These are phyloP conservation scores for Kwoniella dejecticola DNA, from an alignment of 768 basidiomycete genomes.

Conservation along the genomic window DNA sequence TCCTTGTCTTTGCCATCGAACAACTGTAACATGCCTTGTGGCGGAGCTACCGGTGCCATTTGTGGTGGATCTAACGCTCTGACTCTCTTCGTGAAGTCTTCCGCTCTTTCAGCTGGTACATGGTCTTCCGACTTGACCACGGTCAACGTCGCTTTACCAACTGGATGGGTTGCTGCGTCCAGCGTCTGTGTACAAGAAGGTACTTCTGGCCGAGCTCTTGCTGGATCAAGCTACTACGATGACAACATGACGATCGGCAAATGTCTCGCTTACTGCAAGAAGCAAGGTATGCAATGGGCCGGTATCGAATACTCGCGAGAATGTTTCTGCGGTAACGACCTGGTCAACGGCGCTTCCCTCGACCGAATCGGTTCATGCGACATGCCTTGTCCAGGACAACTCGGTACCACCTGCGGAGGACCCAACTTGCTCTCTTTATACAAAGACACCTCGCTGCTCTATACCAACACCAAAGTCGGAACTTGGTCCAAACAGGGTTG, in stretches of 20 bases:
- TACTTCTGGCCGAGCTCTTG: slow-evolving; percentile 41
- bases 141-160: slow-evolving; percentile 19
- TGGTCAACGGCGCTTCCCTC: slow-evolving; percentile 37
- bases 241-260: slow-evolving; percentile 36
- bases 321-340: slow-evolving; percentile 38
- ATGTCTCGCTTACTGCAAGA: slow-evolving; percentile 40
- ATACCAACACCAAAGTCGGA: slow-evolving; percentile 15
- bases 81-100: slow-evolving; percentile 25
- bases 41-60: slow-evolving; percentile 9
- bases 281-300: slow-evolving; percentile 30
- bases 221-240: slow-evolving; percentile 28
- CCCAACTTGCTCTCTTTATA: slow-evolving; percentile 22
- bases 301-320: slow-evolving; percentile 36
- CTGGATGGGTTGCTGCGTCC: slow-evolving; percentile 31
- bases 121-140: slow-evolving; percentile 14
- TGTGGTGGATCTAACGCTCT: slow-evolving; percentile 37
- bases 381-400: slow-evolving; percentile 26
- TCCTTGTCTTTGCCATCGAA: slow-evolving; percentile 7
- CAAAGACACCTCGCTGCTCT: slow-evolving; percentile 16
- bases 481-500: slow-evolving; percentile 26
- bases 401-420: slow-evolving; percentile 18
- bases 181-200: slow-evolving; percentile 30
- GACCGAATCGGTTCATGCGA: slow-evolving; percentile 20
- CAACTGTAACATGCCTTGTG: slow-evolving; percentile 29
- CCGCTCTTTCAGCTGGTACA: slow-evolving; percentile 11